Conservation (phyloP, 805 yeast species). For the Trichomonascus vanleenenianus region DNA sequence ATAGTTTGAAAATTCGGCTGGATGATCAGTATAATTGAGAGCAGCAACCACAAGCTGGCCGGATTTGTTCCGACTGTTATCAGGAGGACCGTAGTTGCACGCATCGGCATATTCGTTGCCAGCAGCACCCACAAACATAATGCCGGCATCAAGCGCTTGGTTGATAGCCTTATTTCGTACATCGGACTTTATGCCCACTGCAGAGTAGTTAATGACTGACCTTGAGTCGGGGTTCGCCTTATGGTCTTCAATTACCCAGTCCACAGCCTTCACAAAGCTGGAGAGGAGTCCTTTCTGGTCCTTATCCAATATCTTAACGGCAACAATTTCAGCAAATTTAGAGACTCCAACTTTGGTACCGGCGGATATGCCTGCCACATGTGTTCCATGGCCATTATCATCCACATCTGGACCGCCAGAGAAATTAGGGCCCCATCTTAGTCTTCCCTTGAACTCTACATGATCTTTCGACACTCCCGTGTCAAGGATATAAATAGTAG, state of each 20-base stretch:
- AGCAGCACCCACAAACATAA: constrained; percentile 93
- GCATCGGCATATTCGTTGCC: constrained; percentile 94
- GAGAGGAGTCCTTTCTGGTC: constrained; percentile 51
- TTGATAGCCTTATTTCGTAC: constrained; percentile 81
- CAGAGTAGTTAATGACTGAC: constrained; percentile 67
- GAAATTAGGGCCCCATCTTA: constrained; percentile 76
- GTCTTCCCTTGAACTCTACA: constrained; percentile 75
- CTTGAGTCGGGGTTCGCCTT: constrained; percentile 38
- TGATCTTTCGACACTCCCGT: constrained; percentile 79
- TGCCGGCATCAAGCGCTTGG: constrained; percentile 82
- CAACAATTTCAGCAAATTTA: constrained; percentile 48
- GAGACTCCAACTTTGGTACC: constrained; percentile 75
- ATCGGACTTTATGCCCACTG: constrained; percentile 89
- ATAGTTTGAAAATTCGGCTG: constrained; percentile 93
- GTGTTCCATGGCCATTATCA: constrained; percentile 94
- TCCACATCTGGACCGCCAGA: constrained; percentile 71
- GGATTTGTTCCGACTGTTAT: constrained; percentile 23
- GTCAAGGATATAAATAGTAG: constrained; percentile 80
- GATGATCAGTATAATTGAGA: constrained; percentile 74
- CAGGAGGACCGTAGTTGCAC: constrained; percentile 86
- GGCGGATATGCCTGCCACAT: constrained; percentile 94
- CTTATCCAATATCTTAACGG: constrained; percentile 51
- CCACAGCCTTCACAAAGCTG: constrained; percentile 53
- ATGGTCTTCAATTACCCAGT: constrained; percentile 65
- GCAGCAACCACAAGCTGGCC: constrained; percentile 89